A percentile compares a stretch with the other conserved stretches of the same genome.
Conservation (phyloP, 2,329 filamentous ascomycete species). For the Chaetomiaceae sp. region DNA sequence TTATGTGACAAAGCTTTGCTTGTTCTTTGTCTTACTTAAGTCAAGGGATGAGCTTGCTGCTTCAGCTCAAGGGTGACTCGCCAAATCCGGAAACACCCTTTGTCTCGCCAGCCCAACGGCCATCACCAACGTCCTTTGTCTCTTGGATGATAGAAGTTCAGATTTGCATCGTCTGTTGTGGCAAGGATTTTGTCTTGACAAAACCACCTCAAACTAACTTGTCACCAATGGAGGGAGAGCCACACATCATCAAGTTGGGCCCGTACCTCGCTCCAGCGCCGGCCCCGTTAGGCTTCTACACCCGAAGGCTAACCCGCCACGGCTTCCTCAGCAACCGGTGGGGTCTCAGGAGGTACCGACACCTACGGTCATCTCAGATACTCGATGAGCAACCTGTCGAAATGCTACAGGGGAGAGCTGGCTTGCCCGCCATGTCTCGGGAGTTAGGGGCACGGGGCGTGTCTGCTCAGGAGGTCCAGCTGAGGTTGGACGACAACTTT, state of each 20-base stretch:
- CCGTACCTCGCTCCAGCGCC: not conserved
- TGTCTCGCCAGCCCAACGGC: too few species aligned
- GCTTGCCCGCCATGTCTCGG: not conserved
- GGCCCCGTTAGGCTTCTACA: not conserved
- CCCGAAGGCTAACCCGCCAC: conserved; percentile 1
- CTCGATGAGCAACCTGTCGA: not conserved
- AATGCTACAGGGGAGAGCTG: not conserved
- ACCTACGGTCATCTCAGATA: not conserved
- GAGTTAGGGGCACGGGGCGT: not conserved
- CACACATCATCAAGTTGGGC: not conserved
- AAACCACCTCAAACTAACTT: too few species aligned
- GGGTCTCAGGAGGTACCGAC: not conserved
- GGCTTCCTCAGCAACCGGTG: conserved; percentile 10
- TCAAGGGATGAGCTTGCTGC: too few species aligned
- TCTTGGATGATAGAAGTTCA: not conserved
- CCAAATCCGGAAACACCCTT: too few species aligned
- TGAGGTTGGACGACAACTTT: not conserved
- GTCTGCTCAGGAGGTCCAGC: not conserved
- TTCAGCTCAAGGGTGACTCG: too few species aligned
- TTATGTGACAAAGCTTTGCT: too few species aligned
- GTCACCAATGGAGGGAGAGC: conserved; percentile 4
- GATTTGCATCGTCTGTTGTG: not conserved
- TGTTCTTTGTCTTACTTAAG: too few species aligned
- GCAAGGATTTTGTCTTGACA: not conserved
- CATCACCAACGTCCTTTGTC: not conserved